These are phyloP conservation scores for Aspergillus pseudotamarii DNA, from an alignment of 2,329 filamentous ascomycete species.

Conservation along the genomic window DNA sequence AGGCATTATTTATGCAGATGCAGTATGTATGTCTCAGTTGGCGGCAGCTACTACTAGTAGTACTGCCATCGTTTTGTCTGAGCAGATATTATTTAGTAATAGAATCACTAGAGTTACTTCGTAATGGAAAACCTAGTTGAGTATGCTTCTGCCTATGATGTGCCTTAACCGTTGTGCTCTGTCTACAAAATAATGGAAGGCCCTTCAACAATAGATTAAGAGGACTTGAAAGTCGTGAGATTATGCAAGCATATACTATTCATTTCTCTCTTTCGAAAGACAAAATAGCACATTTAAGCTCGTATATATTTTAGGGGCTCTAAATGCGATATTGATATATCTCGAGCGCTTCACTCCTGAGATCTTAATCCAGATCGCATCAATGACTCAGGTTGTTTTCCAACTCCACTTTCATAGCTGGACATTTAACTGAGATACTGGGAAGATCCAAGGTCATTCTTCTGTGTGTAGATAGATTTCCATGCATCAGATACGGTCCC, in stretches of 20 bases:
- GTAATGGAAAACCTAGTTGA: too few species aligned
- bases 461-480: background rate
- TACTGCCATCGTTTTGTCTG: background rate
- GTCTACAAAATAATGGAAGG: background rate
- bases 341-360: background rate
- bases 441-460: background rate
- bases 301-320: too few species aligned
- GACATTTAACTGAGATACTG: background rate
- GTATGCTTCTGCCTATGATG: background rate
- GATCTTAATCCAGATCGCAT: too few species aligned
- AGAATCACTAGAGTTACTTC: background rate
- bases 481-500: background rate
- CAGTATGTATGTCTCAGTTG: background rate
- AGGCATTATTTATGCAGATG: slow-evolving; percentile 5
- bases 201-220: background rate
- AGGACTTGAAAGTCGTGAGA: background rate
- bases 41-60: too few species aligned
- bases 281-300: background rate
- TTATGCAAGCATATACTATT: background rate
- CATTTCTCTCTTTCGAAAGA: background rate
- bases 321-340: background rate
- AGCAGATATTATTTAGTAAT: background rate
- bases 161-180: background rate
- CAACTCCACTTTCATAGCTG: background rate
- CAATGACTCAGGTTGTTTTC: background rate